Conservation (phyloP, 1,284 basidiomycete species). For the Porodaedalea pini region DNA sequence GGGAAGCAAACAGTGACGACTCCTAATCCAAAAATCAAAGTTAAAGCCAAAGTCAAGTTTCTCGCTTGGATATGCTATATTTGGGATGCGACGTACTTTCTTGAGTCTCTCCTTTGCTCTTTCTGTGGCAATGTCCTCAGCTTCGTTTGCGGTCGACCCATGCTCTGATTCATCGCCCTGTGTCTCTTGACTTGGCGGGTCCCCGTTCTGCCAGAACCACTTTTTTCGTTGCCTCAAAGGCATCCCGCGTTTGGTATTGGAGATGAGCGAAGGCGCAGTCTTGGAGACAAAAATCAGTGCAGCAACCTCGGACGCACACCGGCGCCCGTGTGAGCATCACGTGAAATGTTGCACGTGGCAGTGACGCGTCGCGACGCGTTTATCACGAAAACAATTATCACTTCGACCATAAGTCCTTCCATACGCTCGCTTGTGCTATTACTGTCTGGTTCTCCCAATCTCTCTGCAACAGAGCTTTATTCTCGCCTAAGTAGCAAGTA, state of each 20-base stretch:
- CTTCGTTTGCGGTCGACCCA: neutral
- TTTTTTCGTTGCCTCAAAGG: constrained; percentile 7
- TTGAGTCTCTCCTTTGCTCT: constrained; percentile 7
- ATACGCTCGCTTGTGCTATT: no score
- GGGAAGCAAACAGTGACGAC: constrained; percentile 28
- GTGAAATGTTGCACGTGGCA: neutral
- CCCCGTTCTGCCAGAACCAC: neutral
- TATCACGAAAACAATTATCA: no score
- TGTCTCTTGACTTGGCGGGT: neutral
- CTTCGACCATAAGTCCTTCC: no score
- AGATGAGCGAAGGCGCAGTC: no score
- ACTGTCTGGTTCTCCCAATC: no score
- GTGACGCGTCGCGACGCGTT: neutral
- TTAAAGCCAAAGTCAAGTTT: no score
- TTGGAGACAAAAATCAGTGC: no score
- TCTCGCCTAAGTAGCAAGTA: no score
- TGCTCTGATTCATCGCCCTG: neutral
- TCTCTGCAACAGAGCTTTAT: no score
- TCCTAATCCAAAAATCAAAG: neutral
- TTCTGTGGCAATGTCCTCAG: neutral
- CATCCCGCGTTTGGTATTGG: no score
- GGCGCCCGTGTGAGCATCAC: neutral
- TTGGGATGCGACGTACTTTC: neutral
- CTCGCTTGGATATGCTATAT: neutral
- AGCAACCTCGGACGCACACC: no score